phyloP scores from a whole-genome alignment of 2,329 filamentous ascomycete species.

The Colletotrichum sp. region DNA sequence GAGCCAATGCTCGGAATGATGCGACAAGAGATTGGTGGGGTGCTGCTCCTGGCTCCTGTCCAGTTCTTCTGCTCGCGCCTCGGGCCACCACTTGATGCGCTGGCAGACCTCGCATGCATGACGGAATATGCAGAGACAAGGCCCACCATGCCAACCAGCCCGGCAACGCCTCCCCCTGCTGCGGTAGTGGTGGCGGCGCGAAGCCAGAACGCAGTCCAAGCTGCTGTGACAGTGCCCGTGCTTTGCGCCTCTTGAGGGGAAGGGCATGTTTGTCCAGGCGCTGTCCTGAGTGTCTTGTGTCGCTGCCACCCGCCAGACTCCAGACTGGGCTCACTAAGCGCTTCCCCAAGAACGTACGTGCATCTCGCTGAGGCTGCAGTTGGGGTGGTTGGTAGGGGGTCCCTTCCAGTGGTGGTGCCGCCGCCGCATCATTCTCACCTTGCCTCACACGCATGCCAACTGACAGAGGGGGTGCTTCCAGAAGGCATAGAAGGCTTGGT shows the following conservation, averaged over 20 bases:
- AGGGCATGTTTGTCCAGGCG: slow-evolving; percentile 14
- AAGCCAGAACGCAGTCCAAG: slow-evolving; percentile 27
- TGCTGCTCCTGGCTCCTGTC: neutral
- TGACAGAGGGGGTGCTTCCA: slow-evolving; percentile 5
- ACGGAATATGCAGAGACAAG: slow-evolving; percentile 61
- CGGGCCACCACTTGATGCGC: slow-evolving; percentile 53
- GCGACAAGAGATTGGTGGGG: slow-evolving; percentile 36
- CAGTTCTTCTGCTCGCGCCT: slow-evolving; percentile 41
- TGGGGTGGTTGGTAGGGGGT: slow-evolving; percentile 8
- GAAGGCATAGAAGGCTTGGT: slow-evolving; percentile 15
- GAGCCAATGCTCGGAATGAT: slow-evolving; percentile 39
- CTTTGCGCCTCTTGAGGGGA: slow-evolving; percentile 12
- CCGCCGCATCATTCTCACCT: neutral
- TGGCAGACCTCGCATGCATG: slow-evolving; percentile 57
- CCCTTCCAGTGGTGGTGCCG: neutral
- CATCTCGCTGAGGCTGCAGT: slow-evolving; percentile 2
- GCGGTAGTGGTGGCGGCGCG: slow-evolving; percentile 25
- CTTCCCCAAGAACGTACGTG: slow-evolving; percentile 6
- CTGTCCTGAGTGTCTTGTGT: slow-evolving; percentile 2
- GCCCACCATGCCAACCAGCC: slow-evolving; percentile 49
- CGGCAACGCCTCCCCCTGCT: slow-evolving; percentile 31
- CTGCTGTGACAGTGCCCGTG: slow-evolving; percentile 26
- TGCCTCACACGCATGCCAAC: neutral
- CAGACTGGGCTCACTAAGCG: slow-evolving; percentile 17
- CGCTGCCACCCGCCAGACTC: neutral